Evolutionary conservation across 1,284 basidiomycete genomes (phyloP), one percentile per base, ranked within the genome.

Genomic region (Pyrrhoderma lamaoense): DNA sequence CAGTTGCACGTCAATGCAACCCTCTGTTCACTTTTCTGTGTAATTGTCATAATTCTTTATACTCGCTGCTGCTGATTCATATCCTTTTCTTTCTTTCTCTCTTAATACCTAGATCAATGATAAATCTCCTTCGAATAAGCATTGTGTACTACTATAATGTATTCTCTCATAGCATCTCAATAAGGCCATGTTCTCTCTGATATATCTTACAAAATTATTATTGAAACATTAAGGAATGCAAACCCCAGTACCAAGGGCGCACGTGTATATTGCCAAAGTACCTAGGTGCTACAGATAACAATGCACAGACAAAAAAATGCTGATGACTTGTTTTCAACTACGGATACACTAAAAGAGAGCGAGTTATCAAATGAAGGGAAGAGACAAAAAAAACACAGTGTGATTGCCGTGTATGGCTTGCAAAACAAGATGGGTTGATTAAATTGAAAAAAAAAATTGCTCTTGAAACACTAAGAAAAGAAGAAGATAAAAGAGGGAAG

Each of bases 291-390:
- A 65, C 61, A 62, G 22, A 36, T 51, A 53, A 37, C 51, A 18
- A 22, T 36, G 35, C 25, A 35, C 27, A 38, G 19, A n/a, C 34
- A 38, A 19, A 37, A 31, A n/a, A 31, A 31, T 31, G 42, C 35
- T 35, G 39, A 27, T 34, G 25, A 50, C 42, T 37, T 21, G 2
- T 39, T 44, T 53, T 48, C 63, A 60, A 52, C 64, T 69, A 70
- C 61, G 59, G 65, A 64, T 69, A 69, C 66, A 40, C 49, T 54
- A 43, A 54, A 35, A 53, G 54, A 5, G 44, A 43, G 35, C 18
- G 18, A 13, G 13, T 34, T n/a, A 27, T 8, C n/a, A 13, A 19
- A 16, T 13, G 36, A 31, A 16, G 25, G 21, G 9, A 52, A 27
- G 23, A 42, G 52, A 51, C 14, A 47, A 42, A 40, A 42, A 59